Evolutionary conservation across 2,329 filamentous ascomycete genomes (phyloP), one percentile per base, ranked within the genome.

Genomic region (Pseudogymnoascus sp.): DNA sequence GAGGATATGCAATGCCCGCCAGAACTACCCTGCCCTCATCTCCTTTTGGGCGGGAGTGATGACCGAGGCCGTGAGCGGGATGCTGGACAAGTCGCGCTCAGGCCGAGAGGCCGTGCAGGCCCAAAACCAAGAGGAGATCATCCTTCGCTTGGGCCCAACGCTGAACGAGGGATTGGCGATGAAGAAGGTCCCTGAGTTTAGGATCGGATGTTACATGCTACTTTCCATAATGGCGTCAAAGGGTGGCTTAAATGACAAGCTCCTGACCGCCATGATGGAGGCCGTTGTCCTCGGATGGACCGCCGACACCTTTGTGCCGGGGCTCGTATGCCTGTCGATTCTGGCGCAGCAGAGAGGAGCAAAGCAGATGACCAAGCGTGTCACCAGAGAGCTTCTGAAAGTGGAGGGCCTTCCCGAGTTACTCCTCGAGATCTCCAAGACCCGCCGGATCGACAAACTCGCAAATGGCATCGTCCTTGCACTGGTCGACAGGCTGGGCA

Each of bases 1-100:
- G 28, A 85, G 88, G 64, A 86, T 90, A 24, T 88, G 91, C 72
- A 84, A 85, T 61, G 80, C 84, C 41, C 84, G 86, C 61, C 87
- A 90, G 64, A 87, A 93, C 62, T 90, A 95, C 69, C 85, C 90
- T 40, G 85, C 87, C 1, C 78, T 97, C 64, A 78, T 96, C 62
- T 89, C 90, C 0, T 97, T 99, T 73, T 99, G 95, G 93, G 91
- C 89, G 4, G 89, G 91, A 53, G 81, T 97, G 61, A 88, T 90
- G 74, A 91, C 91, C 0, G 93, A 99, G 75, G 87, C 93, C 10
- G 82, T 96, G 64, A 89, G 90, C 66, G 88, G 87, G 31, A 91
- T 95, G 79, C 77, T 98, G 64, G 91, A 96, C 70, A 84, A 83
- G 62, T 83, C 87, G 65, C 86, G 85, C 68, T 93, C 91, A 1